A percentile compares a stretch with the other conserved stretches of the same genome.
Evolutionary conservation across 805 yeast genomes (phyloP).

Genomic region (Nematodospora valgi): DNA sequence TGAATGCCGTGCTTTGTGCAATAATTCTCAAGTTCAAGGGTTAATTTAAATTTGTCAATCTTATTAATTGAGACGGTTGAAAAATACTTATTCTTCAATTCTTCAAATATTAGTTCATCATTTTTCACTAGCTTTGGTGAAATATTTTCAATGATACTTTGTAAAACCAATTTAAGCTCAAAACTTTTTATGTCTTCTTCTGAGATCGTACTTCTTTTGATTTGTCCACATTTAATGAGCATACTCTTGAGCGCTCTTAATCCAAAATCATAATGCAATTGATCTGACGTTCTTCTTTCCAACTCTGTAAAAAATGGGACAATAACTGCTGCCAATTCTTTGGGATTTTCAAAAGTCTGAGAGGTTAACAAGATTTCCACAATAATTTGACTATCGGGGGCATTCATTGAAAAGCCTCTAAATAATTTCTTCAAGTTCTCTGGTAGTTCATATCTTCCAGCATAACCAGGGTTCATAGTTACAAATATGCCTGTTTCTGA

Average conservation of each 20-base stretch:
- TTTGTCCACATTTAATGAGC: slow-evolving; percentile 53
- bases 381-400: slow-evolving; percentile 68
- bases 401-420: slow-evolving; percentile 67
- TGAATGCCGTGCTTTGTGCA: slow-evolving; percentile 30
- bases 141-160: slow-evolving; percentile 58
- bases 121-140: slow-evolving; percentile 59
- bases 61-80: slow-evolving; percentile 16
- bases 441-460: slow-evolving; percentile 79
- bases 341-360: slow-evolving; percentile 60
- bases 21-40: slow-evolving; percentile 17
- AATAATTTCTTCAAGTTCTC: slow-evolving; percentile 81
- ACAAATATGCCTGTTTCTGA: slow-evolving; percentile 70
- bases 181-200: slow-evolving; percentile 3
- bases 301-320: slow-evolving; percentile 55
- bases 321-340: slow-evolving; percentile 41
- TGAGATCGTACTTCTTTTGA: slow-evolving; percentile 23
- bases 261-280: slow-evolving; percentile 88
- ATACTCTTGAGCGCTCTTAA: slow-evolving; percentile 74
- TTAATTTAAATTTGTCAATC: slow-evolving; percentile 23
- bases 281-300: slow-evolving; percentile 41
- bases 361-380: slow-evolving; percentile 69
- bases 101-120: slow-evolving; percentile 46
- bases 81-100: slow-evolving; percentile 21
- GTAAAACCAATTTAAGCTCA: slow-evolving; percentile 38
- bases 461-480: slow-evolving; percentile 88